These are phyloP conservation scores for Zopfochytrium polystomum DNA, from an alignment of 371 early-diverging fungal species.

Conservation along the genomic window DNA sequence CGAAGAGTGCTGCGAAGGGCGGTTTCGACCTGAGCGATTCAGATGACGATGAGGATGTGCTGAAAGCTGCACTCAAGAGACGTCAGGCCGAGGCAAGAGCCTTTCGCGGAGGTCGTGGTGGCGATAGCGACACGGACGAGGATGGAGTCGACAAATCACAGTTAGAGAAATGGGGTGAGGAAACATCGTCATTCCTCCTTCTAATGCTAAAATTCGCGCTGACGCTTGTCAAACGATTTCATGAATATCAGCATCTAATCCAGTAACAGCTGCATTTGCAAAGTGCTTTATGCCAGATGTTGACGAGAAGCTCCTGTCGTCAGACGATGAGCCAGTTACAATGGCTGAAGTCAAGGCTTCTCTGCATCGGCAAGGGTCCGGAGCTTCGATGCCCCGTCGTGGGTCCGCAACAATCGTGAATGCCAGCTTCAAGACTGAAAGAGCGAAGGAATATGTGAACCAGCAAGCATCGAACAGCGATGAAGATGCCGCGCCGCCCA, in stretches of 20 bases:
- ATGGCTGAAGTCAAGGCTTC: background rate
- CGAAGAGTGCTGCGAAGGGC: slow-evolving; percentile 16
- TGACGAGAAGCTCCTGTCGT: background rate
- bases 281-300: slow-evolving; percentile 35
- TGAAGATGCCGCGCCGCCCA: too few relatives aligned
- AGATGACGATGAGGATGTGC: slow-evolving; percentile 38
- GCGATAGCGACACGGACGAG: slow-evolving; percentile 13
- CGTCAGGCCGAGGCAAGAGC: slow-evolving; percentile 13
- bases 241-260: slow-evolving; percentile 32
- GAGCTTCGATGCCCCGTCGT: background rate
- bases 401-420: background rate
- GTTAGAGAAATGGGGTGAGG: slow-evolving; percentile 8
- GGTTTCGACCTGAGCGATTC: slow-evolving; percentile 38
- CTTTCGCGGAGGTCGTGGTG: background rate
- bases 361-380: background rate
- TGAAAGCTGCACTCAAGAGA: slow-evolving; percentile 22
- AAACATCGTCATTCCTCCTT: background rate
- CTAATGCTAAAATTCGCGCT: background rate
- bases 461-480: too few relatives aligned
- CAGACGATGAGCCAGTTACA: slow-evolving; percentile 10
- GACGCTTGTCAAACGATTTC: slow-evolving; percentile 4
- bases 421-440: background rate
- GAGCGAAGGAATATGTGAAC: background rate
- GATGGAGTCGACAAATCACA: slow-evolving; percentile 13
- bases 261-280: slow-evolving; percentile 45